Percentiles rank a stretch among this genome's conserved stretches.
Conservation (phyloP, 148 eudicot genomes). For the Simmondsia chinensis region DNA sequence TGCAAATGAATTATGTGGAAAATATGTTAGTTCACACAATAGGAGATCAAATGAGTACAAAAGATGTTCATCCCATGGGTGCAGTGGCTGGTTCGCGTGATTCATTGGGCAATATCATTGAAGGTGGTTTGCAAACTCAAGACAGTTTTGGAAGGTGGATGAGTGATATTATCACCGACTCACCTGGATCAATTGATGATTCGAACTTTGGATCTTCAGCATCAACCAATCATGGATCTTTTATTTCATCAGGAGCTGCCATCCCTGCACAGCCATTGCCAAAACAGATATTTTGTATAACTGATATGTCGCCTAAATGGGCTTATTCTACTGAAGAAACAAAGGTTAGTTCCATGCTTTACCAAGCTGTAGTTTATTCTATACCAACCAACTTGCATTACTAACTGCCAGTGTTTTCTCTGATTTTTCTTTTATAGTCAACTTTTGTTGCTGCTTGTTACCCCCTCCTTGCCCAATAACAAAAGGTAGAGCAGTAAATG, state of each 20-base stretch:
- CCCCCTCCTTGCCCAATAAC: no score
- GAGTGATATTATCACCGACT: constrained; percentile 43
- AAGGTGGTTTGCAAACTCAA: constrained; percentile 37
- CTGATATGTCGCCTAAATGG: constrained; percentile 74
- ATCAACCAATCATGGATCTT: constrained; percentile 27
- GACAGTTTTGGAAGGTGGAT: constrained; percentile 81
- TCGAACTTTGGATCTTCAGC: constrained; percentile 29
- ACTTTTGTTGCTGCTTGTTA: no score
- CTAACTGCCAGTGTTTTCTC: no score
- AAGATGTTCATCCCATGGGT: constrained; percentile 12
- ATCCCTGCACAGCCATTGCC: constrained; percentile 20
- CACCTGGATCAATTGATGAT: constrained; percentile 45
- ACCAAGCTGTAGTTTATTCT: no score
- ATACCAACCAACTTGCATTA: no score
- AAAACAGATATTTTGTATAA: constrained; percentile 54
- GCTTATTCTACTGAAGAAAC: constrained; percentile 68
- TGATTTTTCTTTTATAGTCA: no score
- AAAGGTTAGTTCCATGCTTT: constrained; percentile 74
- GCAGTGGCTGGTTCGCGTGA: constrained; percentile 16
- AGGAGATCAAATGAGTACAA: constrained; percentile 21
- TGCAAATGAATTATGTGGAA: constrained; percentile 10
- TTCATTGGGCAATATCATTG: constrained; percentile 11
- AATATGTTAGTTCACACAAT: constrained; percentile 15
- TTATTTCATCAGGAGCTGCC: constrained; percentile 18
- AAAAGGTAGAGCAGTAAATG: no score